Evolutionary conservation across 495 filamentous ascomycete species (phyloP).

Genomic region (Trichoderma orchidacearum): DNA sequence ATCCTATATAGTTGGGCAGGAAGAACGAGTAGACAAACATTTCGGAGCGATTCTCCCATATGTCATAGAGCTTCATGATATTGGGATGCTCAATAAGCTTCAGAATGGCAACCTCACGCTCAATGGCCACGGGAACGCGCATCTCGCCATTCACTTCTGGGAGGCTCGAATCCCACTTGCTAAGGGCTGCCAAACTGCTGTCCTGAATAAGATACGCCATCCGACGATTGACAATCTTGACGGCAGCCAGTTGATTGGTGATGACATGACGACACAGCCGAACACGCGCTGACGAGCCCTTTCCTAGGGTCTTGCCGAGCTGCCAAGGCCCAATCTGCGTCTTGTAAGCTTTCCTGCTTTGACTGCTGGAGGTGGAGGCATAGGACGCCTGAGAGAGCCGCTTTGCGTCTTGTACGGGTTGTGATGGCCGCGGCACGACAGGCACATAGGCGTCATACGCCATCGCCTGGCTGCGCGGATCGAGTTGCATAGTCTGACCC

Average conservation of each 20-base stretch:
- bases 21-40: slow-evolving; percentile 45
- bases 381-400: slow-evolving; percentile 64
- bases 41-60: slow-evolving; percentile 91
- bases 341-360: slow-evolving; percentile 43
- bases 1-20: not conserved
- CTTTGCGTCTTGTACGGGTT: slow-evolving; percentile 29
- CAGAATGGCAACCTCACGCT: slow-evolving; percentile 90
- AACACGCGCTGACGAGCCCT: slow-evolving; percentile 74
- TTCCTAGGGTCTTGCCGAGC: slow-evolving; percentile 72
- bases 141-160: slow-evolving; percentile 40
- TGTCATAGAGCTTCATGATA: slow-evolving; percentile 81
- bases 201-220: slow-evolving; percentile 56
- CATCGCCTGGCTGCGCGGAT: slow-evolving; percentile 8
- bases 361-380: slow-evolving; percentile 45
- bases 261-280: slow-evolving; percentile 63
- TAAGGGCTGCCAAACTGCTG: slow-evolving; percentile 63
- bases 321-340: slow-evolving; percentile 81
- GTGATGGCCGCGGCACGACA: not conserved
- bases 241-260: slow-evolving; percentile 65
- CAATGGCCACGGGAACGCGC: slow-evolving; percentile 72
- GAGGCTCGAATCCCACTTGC: slow-evolving; percentile 28
- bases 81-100: slow-evolving; percentile 89
- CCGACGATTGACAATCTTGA: slow-evolving; percentile 85
- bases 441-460: slow-evolving; percentile 6
- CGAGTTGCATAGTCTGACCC: slow-evolving; percentile 4